Conservation (phyloP, 345 rosid genomes). For the Psidium guajava region DNA sequence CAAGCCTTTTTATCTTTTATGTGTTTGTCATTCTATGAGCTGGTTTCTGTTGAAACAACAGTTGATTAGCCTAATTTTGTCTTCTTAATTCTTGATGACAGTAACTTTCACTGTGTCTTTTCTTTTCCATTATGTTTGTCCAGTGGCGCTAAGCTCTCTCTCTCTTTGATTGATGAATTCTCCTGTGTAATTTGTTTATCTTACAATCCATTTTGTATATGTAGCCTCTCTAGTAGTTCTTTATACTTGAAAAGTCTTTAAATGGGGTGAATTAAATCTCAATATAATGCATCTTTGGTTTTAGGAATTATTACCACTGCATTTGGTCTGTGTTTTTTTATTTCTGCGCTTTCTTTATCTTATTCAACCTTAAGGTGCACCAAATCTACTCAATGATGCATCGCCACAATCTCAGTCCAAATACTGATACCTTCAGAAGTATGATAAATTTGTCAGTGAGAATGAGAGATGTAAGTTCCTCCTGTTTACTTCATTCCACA, state of each 20-base stretch:
- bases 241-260: neutral
- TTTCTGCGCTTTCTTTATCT: neutral
- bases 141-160: neutral
- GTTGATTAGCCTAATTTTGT: neutral
- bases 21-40: neutral
- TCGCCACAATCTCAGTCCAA: constrained; percentile 44
- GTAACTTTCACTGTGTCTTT: neutral
- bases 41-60: neutral
- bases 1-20: neutral
- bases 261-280: neutral
- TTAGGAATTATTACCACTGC: neutral
- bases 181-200: neutral
- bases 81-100: neutral
- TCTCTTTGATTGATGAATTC: neutral
- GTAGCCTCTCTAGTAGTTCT: neutral
- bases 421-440: constrained; percentile 48
- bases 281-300: neutral
- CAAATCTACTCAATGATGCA: constrained; percentile 48
- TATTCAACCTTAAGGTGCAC: constrained; percentile 40
- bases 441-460: constrained; percentile 57
- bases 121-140: neutral
- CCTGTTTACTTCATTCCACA: neutral
- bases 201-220: neutral
- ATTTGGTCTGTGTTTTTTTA: neutral
- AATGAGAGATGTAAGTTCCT: constrained; percentile 70